A percentile compares a stretch with the other conserved stretches of the same genome.
Conservation (phyloP, 1,284 basidiomycete species). For the Pseudozyma flocculosa region DNA sequence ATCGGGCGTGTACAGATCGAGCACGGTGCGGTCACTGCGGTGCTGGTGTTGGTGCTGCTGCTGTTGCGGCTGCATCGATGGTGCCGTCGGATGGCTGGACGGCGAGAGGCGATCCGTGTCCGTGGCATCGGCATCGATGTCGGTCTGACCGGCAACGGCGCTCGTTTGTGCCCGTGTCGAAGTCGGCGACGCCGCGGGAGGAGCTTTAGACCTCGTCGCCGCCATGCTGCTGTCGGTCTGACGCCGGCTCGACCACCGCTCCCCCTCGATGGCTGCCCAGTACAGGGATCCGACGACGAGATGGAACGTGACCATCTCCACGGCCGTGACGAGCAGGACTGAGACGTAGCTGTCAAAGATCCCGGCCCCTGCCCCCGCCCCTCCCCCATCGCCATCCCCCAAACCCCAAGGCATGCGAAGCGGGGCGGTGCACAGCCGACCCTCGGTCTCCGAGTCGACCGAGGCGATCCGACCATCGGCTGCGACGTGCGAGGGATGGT, state of each 20-base stretch:
- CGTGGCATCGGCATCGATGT: too few species aligned
- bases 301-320: conserved; percentile 15
- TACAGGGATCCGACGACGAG: background rate
- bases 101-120: too few species aligned
- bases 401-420: too few species aligned
- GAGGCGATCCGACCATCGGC: background rate
- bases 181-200: too few species aligned
- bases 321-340: conserved; percentile 11
- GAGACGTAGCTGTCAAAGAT: conserved; percentile 7
- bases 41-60: too few species aligned
- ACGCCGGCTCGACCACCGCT: background rate
- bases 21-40: too few species aligned
- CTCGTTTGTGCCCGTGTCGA: too few species aligned
- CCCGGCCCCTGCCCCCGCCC: too few species aligned
- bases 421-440: background rate
- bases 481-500: conserved; percentile 48
- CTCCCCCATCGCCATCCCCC: too few species aligned
- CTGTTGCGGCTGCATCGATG: too few species aligned
- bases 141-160: too few species aligned
- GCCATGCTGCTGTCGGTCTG: background rate
- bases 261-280: background rate
- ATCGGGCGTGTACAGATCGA: background rate
- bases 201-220: background rate
- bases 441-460: background rate
- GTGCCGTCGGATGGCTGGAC: too few species aligned